Percentiles rank a stretch among this genome's conserved stretches.
Conservation (phyloP, 1,284 basidiomycete species). For the Boletus sp. region DNA sequence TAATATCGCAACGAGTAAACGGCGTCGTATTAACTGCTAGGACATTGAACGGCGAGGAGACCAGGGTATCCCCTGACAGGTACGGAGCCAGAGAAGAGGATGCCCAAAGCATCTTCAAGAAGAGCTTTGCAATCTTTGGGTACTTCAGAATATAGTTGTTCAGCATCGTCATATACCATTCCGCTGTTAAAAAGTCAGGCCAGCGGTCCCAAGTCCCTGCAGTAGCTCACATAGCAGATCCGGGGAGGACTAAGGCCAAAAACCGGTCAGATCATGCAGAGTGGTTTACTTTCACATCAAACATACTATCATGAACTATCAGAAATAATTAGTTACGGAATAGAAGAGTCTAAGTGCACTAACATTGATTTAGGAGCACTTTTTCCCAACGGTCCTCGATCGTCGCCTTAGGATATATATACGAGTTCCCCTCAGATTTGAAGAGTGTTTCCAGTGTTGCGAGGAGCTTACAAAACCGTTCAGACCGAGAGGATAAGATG, state of each 20-base stretch:
- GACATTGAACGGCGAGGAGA: constrained; percentile 48
- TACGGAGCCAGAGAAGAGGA: constrained; percentile 66
- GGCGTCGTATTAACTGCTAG: constrained; percentile 81
- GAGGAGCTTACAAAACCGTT: constrained; percentile 53
- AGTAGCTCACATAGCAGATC: constrained; percentile 77
- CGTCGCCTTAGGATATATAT: constrained; percentile 79
- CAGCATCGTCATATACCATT: constrained; percentile 96
- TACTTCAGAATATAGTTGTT: constrained; percentile 83
- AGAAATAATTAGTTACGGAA: constrained; percentile 9
- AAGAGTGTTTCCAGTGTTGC: constrained; percentile 84
- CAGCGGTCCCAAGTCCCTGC: not conserved
- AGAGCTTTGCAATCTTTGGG: constrained; percentile 67
- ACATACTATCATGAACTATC: constrained; percentile 79
- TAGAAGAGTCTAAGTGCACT: constrained; percentile 31
- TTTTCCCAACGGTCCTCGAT: constrained; percentile 95
- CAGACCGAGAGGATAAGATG: constrained; percentile 8
- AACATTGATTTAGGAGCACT: constrained; percentile 87
- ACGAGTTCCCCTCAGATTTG: constrained; percentile 56
- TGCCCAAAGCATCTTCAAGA: constrained; percentile 76
- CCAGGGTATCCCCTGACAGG: constrained; percentile 30
- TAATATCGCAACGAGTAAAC: constrained; percentile 76
- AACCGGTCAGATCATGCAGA: constrained; percentile 1
- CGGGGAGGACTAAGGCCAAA: constrained; percentile 73
- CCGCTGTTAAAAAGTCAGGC: constrained; percentile 49
- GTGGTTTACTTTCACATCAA: constrained; percentile 1